Base-by-base conservation (phyloP, 2,329 filamentous ascomycete genomes). In the Aspergillus candidus region DNA sequence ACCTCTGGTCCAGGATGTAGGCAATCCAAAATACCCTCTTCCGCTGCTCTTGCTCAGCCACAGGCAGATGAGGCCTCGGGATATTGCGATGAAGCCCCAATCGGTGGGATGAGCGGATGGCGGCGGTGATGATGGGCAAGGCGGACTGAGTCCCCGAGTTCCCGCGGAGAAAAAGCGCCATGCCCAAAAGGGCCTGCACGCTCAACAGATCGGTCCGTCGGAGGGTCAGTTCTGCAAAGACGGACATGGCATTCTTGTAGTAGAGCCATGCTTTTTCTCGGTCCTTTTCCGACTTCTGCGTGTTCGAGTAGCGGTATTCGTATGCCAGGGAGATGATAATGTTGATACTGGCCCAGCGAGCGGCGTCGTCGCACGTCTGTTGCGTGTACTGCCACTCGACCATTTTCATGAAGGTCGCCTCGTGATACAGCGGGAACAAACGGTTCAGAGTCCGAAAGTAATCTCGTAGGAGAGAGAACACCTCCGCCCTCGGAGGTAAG, bases 371-470 rank as follows among this genome's bases (percentile, higher is more conserved):
- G 56, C 95, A 96, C 1, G 90, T 90, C 53, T 96, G 86, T 40
- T 82, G 74, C 0, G 88, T 93, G 66, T 96, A 97, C 63, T 97
- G 90, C 61, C 86, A 83, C 61, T 96, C 88, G 11, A 96, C 88
- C 10, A 97, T 75, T 59, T 93, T 87, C 88, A 96, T 96, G 59
- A 97, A 97, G 0, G 90, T 94, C 0, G 88, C 86, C 62, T 95
- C 88, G 66, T 96, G 90, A 60, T 94, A 97, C 4, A 97, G 75
- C 2, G 91, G 91, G 60, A 96, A 95, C 76, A 96, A 90, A 76
- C 87, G 89, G 71, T 97, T 97, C 73, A 96, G 94, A 64, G 94
- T 95, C 57, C 90, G 86, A 55, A 97, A 97, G 59, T 84, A 97
- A 66, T 96, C 90, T 62, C 85, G 87, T 41, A 95, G 76, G 32